Base-by-base conservation (phyloP, 768 basidiomycete species). In the Obba rivulosa region DNA sequence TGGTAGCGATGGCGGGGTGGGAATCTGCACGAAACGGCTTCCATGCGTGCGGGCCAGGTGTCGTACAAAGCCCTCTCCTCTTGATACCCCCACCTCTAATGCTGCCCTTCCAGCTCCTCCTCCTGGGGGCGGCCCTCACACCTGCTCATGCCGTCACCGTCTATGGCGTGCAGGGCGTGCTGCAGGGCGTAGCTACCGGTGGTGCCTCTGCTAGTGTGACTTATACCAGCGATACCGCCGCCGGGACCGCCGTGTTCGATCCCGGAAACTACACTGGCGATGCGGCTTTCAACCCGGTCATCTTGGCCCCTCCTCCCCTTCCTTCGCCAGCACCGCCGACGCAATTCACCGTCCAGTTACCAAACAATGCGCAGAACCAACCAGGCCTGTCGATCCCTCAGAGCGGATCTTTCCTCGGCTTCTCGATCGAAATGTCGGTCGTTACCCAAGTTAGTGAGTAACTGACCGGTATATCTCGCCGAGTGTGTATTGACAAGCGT, bases 381-480 rank as follows among this genome's bases (percentile, higher is more conserved):
- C 23, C 44, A 1, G 66, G 64, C 4, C 53, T 80, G 34, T 72
- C 72, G 1, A 73, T 75, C 42, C 60, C 62, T 3, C 68, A 72
- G 46, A 59, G 62, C n/a, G 82, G 80, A 17, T 73, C 78, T 16
- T 87, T 87, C 57, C 74, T 81, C 47, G 86, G 85, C 3, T 87
- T 89, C 60, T 85, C 82, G 3, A 75, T 90, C 34, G 87, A 90
- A 64, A 75, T 87, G 71, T 86, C 85, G 35, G 80, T 88, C 8
- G 73, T 80, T 7, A 78, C 76, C 48, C 78, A 80, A 68, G 71
- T 85, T 53, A 63, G 84, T 85, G 62, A 63, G 80, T 78, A 43
- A 4, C 16, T 7, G 8, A 39, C 37, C 21, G 41, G n/a, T 20
- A 9, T 31, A 34, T 37, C 49, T 14, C 14, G 54, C 14, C 14